Evolutionary conservation across 257 asterid species (phyloP).

Genomic region (Scutellaria barbata): DNA sequence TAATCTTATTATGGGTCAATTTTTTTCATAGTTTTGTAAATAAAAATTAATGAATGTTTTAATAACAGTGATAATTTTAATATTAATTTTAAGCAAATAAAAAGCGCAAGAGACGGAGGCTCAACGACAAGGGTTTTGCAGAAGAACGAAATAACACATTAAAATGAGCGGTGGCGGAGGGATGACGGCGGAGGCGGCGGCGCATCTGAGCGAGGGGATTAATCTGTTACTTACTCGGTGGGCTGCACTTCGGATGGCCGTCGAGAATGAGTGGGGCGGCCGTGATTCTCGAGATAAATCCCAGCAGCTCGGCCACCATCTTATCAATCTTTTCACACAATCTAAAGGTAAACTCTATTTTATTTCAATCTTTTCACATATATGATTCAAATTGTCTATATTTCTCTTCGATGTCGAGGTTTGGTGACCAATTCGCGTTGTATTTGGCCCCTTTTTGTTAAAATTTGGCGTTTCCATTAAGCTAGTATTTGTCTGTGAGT

Average conservation of each 20-base stretch:
- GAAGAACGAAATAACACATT: not conserved
- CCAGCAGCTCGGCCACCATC: constrained; percentile 43
- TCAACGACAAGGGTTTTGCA: constrained; percentile 16
- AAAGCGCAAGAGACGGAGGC: too few species aligned
- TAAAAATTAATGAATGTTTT: too few species aligned
- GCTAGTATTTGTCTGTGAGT: not conserved
- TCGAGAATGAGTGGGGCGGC: constrained; percentile 80
- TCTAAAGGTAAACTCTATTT: constrained; percentile 54
- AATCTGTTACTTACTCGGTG: constrained; percentile 58
- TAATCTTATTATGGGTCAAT: too few species aligned
- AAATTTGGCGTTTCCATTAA: not conserved
- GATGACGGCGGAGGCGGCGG: constrained; percentile 63
- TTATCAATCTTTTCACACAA: constrained; percentile 52
- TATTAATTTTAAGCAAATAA: too few species aligned
- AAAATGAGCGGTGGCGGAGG: not conserved
- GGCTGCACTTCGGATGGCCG: constrained; percentile 75
- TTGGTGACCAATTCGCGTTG: not conserved
- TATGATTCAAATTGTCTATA: not conserved
- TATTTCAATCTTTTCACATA: not conserved
- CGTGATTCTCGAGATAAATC: constrained; percentile 56
- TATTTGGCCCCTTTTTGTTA: not conserved
- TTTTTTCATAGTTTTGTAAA: too few species aligned
- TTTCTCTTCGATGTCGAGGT: not conserved
- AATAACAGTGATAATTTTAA: too few species aligned
- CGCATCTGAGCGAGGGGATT: constrained; percentile 61